Percentiles rank a stretch among this genome's conserved stretches.
Evolutionary conservation across 768 basidiomycete species (phyloP).

Genomic region (Mycena rosella): DNA sequence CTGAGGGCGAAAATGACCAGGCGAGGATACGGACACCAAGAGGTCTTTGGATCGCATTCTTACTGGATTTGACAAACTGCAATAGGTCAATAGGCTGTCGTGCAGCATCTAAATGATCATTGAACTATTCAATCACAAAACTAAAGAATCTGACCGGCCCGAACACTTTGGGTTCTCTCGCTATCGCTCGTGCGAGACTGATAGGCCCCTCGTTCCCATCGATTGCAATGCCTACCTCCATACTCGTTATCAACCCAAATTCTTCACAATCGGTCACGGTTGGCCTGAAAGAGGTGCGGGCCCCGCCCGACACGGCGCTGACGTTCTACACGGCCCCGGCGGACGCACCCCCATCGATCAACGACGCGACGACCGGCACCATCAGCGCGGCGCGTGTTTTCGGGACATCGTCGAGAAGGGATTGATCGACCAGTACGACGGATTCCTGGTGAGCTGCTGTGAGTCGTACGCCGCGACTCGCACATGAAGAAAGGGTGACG

Average conservation of each 20-base stretch:
- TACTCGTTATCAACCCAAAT: slow-evolving; percentile 54
- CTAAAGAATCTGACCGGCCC: too few relatives aligned
- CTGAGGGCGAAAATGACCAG: too few relatives aligned
- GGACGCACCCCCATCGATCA: slow-evolving; percentile 49
- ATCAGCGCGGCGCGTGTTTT: slow-evolving; percentile 48
- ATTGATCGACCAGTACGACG: slow-evolving; percentile 48
- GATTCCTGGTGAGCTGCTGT: slow-evolving; percentile 56
- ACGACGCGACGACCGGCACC: slow-evolving; percentile 47
- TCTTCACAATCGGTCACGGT: slow-evolving; percentile 50
- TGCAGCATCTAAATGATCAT: too few relatives aligned
- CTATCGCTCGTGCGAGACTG: too few relatives aligned
- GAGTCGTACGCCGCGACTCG: slow-evolving; percentile 26
- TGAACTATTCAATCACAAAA: too few relatives aligned
- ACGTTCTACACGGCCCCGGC: slow-evolving; percentile 50
- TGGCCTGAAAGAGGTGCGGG: slow-evolving; percentile 41
- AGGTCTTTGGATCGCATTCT: too few relatives aligned
- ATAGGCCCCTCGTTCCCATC: too few relatives aligned
- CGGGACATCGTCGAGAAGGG: slow-evolving; percentile 43
- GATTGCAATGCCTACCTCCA: neutral
- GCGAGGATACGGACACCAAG: too few relatives aligned
- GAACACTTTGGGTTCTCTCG: too few relatives aligned
- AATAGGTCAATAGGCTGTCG: too few relatives aligned
- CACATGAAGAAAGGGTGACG: neutral
- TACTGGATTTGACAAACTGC: too few relatives aligned
- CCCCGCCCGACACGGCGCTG: slow-evolving; percentile 46